Conservation (phyloP, 257 asterid genomes). For the Sherardia arvensis region DNA sequence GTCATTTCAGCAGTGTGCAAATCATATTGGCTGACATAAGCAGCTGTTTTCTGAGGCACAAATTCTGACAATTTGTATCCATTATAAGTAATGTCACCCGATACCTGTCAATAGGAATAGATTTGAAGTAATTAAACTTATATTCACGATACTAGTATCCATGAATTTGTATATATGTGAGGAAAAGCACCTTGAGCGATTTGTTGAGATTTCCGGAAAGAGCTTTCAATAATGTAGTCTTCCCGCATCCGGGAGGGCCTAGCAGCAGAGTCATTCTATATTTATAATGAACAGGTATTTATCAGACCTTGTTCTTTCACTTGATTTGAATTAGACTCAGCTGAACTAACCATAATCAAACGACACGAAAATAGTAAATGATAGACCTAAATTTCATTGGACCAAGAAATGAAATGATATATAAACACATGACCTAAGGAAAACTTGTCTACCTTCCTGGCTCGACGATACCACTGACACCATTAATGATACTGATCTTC, state of each 20-base stretch:
- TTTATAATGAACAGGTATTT: no score
- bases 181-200: slow-evolving; percentile 36
- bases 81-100: slow-evolving; percentile 49
- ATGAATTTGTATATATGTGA: no score
- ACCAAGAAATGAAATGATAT: no score
- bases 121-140: background rate
- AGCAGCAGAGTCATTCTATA: slow-evolving; percentile 56
- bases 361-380: no score
- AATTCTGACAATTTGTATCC: slow-evolving; percentile 52
- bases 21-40: slow-evolving; percentile 58
- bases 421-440: no score
- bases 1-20: slow-evolving; percentile 65
- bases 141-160: no score
- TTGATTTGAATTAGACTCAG: no score
- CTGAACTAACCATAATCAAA: no score
- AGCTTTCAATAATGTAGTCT: slow-evolving; percentile 53
- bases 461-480: slow-evolving; percentile 26
- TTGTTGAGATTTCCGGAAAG: slow-evolving; percentile 53
- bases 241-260: slow-evolving; percentile 71
- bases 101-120: slow-evolving; percentile 31
- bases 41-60: slow-evolving; percentile 63
- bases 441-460: slow-evolving; percentile 38
- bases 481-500: slow-evolving; percentile 19
- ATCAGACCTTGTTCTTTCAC: no score
- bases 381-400: no score